These are phyloP conservation scores for Neurospora sp. DNA, from an alignment of 2,329 filamentous ascomycete species.

Conservation along the genomic window DNA sequence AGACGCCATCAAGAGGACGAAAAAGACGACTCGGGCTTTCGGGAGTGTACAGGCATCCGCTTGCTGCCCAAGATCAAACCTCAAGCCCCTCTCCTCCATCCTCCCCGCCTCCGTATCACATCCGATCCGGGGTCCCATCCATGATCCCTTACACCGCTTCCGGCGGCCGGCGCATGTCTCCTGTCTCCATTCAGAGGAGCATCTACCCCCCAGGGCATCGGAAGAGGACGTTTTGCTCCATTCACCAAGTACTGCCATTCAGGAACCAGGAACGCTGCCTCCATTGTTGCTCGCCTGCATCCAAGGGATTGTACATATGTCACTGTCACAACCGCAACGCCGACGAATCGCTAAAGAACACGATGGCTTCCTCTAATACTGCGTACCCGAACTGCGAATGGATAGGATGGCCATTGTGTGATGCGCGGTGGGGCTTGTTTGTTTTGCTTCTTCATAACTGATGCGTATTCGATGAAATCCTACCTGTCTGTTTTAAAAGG, in stretches of 20 bases:
- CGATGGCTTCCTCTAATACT: neutral
- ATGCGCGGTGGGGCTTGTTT: neutral
- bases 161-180: neutral
- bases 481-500: neutral
- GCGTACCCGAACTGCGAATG: neutral
- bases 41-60: neutral
- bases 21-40: neutral
- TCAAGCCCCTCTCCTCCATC: neutral
- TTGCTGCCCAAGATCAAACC: neutral
- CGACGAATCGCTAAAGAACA: slow-evolving; percentile 8
- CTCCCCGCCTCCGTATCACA: neutral
- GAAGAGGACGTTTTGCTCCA: neutral
- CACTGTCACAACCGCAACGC: neutral
- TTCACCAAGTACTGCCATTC: neutral
- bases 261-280: neutral
- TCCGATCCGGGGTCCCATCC: neutral
- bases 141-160: neutral
- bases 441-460: neutral
- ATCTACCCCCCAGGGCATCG: neutral
- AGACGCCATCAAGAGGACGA: neutral
- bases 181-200: neutral
- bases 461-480: neutral
- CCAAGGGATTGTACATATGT: neutral
- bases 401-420: neutral
- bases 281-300: neutral